phyloP scores from a whole-genome alignment of 129 eudicot genomes.

The Pittosporum tobira region DNA sequence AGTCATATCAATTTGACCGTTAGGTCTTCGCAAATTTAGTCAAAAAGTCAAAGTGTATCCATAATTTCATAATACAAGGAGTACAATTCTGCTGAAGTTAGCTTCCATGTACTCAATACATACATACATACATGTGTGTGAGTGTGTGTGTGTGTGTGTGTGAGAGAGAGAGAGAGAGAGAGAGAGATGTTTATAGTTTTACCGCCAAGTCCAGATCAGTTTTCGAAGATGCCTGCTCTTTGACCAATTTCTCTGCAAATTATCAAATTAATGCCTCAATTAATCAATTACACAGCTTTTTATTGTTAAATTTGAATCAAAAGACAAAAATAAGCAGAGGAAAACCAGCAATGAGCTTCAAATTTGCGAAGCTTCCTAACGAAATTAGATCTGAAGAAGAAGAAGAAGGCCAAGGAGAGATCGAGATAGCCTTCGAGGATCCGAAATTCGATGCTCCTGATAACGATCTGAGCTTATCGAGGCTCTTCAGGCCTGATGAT shows the following conservation, averaged over 20 bases:
- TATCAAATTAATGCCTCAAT: conserved; percentile 1
- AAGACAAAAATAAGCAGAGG: neutral
- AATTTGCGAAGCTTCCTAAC: conserved; percentile 68
- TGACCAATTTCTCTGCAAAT: conserved; percentile 84
- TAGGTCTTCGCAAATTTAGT: too few species aligned
- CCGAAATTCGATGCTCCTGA: conserved; percentile 35
- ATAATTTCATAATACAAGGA: too few species aligned
- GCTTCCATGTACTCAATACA: neutral
- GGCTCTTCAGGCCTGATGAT: conserved; percentile 52
- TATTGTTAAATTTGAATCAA: neutral
- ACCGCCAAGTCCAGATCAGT: conserved; percentile 94
- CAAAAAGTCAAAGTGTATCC: too few species aligned
- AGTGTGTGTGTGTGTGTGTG: neutral
- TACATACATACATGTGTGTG: too few species aligned
- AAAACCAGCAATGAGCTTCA: conserved; percentile 88
- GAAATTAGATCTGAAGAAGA: conserved; percentile 49
- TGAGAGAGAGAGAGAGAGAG: neutral
- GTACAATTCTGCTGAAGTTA: neutral
- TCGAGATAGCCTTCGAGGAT: conserved; percentile 32
- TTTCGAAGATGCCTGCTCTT: conserved; percentile 85
- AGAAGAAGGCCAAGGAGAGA: conserved; percentile 43
- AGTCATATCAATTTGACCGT: too few species aligned
- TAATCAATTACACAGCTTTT: neutral
- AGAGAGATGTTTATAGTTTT: conserved; percentile 11
- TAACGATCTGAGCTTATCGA: conserved; percentile 55